Evolutionary conservation across 225 moss, liverwort and hornwort genomes (phyloP).

Genomic region (Pseudisothecium myosuroides): DNA sequence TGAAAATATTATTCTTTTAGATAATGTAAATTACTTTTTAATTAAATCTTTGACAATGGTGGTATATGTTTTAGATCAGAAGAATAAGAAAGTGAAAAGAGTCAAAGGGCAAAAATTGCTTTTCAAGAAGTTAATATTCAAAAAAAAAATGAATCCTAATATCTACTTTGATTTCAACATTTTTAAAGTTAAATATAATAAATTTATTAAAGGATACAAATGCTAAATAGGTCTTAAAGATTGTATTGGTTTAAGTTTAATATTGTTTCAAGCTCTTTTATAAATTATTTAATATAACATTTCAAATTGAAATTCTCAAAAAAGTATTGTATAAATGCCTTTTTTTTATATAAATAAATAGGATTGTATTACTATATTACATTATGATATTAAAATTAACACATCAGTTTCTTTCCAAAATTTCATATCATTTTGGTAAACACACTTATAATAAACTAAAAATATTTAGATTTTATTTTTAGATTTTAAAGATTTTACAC

Average conservation of each 20-base stretch:
- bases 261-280: neutral
- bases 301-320: neutral
- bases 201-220: neutral
- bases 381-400: neutral
- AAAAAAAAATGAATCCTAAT: neutral
- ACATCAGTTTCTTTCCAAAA: neutral
- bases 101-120: neutral
- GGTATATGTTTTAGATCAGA: neutral
- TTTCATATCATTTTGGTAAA: neutral
- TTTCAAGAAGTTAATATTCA: neutral
- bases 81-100: neutral
- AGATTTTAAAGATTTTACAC: neutral
- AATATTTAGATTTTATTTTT: neutral
- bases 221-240: neutral
- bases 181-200: neutral
- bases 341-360: neutral
- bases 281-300: neutral
- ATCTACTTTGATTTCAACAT: no score
- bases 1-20: no score
- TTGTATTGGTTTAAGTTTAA: no score
- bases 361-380: neutral
- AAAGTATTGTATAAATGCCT: neutral
- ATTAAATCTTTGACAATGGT: neutral
- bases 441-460: fast-evolving
- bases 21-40: no score